Percentiles rank a stretch among this genome's conserved stretches.
These are phyloP conservation scores for Vachellia collinsii DNA, from an alignment of 306 rosid genomes.

Conservation along the genomic window DNA sequence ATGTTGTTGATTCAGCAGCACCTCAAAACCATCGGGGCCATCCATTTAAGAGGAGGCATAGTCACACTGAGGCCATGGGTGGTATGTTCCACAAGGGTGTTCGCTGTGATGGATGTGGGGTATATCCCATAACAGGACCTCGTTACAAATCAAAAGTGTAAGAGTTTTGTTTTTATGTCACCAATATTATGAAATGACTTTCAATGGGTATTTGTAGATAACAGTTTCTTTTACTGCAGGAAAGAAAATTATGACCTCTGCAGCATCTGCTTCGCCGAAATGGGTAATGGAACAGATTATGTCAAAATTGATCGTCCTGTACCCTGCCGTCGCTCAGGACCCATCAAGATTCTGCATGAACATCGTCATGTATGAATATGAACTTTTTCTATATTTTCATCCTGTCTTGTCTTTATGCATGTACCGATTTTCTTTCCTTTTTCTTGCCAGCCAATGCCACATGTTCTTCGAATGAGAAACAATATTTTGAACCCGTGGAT, in stretches of 20 bases:
- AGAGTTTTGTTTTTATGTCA: conserved; percentile 35
- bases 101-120: conserved; percentile 92
- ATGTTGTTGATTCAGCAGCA: conserved; percentile 18
- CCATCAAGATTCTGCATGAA: conserved; percentile 31
- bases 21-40: conserved; percentile 31
- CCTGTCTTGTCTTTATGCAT: neutral
- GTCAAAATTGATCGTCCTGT: conserved; percentile 70
- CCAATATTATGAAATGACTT: conserved; percentile 10
- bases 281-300: conserved; percentile 66
- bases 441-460: conserved; percentile 45
- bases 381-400: conserved; percentile 14
- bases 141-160: conserved; percentile 91
- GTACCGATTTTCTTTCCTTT: conserved; percentile 13
- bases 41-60: conserved; percentile 55
- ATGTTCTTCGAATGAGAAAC: conserved; percentile 39
- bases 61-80: conserved; percentile 50
- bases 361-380: conserved; percentile 36
- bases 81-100: conserved; percentile 87
- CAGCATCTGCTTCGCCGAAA: conserved; percentile 64
- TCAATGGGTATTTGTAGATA: neutral
- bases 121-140: conserved; percentile 86
- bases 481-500: conserved; percentile 33
- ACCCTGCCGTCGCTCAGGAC: conserved; percentile 41
- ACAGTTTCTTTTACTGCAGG: conserved; percentile 49
- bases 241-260: conserved; percentile 86